Conservation (phyloP, 2,329 filamentous ascomycete genomes). For the Ilyonectria mors-panacis region DNA sequence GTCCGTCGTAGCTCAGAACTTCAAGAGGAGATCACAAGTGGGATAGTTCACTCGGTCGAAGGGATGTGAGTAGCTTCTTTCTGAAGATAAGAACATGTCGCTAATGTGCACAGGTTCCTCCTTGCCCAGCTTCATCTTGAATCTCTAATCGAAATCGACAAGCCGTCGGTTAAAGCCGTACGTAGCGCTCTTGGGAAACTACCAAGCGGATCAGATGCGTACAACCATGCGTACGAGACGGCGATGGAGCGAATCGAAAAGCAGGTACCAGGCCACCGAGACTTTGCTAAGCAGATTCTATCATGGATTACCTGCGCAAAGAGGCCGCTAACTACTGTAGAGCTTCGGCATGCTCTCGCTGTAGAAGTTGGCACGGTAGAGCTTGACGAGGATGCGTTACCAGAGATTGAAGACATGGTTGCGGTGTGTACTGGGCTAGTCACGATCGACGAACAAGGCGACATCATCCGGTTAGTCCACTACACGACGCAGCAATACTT, state of each 20-base stretch:
- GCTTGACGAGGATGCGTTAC: constrained; percentile 55
- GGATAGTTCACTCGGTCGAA: constrained; percentile 12
- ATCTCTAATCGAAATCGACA: constrained; percentile 32
- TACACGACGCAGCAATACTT: constrained; percentile 51
- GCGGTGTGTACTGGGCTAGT: constrained; percentile 60
- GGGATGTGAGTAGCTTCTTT: constrained; percentile 24
- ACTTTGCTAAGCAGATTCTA: constrained; percentile 57
- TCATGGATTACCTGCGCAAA: constrained; percentile 59
- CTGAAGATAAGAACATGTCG: not conserved
- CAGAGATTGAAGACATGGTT: constrained; percentile 52
- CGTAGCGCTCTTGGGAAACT: constrained; percentile 50
- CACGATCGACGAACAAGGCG: constrained; percentile 55
- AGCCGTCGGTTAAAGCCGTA: constrained; percentile 51
- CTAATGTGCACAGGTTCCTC: constrained; percentile 33
- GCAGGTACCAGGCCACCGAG: constrained; percentile 50
- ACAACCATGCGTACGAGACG: constrained; percentile 58
- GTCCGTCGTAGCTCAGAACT: constrained; percentile 13
- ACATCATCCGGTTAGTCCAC: constrained; percentile 59
- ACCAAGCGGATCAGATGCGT: constrained; percentile 47
- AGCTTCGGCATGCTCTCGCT: constrained; percentile 61
- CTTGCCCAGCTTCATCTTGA: constrained; percentile 40
- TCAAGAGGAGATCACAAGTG: constrained; percentile 19
- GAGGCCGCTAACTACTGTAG: constrained; percentile 50
- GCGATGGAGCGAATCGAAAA: constrained; percentile 60
- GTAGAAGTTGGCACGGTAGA: constrained; percentile 46